Percentiles rank a stretch among this genome's conserved stretches.
These are phyloP conservation scores for Rugonectria rugulosa DNA, from an alignment of 2,329 filamentous ascomycete genomes.

Conservation along the genomic window DNA sequence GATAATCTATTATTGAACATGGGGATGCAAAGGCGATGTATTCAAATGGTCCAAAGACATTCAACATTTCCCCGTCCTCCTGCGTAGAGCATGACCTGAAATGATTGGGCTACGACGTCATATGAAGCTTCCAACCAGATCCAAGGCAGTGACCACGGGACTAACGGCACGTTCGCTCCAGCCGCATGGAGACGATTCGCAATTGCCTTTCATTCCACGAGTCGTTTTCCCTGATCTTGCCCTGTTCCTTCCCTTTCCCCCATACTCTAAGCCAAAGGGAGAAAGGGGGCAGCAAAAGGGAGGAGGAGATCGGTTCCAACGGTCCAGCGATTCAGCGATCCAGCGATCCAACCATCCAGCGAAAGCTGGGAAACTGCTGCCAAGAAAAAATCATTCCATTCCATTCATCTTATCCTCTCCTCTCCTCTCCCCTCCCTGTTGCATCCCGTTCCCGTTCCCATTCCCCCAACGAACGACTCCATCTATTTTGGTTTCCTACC, in stretches of 20 bases:
- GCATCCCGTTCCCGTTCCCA: not conserved
- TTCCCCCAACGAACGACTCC: not conserved
- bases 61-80: no score
- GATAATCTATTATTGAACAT: no score
- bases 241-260: not conserved
- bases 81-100: no score
- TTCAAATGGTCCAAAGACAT: not conserved
- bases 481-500: no score
- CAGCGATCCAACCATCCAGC: no score
- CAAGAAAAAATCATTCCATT: constrained; percentile 1
- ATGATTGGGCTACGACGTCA: not conserved
- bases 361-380: no score
- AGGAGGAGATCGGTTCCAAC: not conserved
- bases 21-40: no score
- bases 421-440: no score
- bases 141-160: not conserved
- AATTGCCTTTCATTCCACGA: not conserved
- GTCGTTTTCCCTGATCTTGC: no score
- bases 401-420: not conserved
- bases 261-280: not conserved
- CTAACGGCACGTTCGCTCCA: not conserved
- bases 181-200: not conserved
- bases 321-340: no score
- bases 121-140: not conserved
- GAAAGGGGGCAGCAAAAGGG: no score